Percentiles rank a stretch among this genome's conserved stretches.
Evolutionary conservation across 2,329 filamentous ascomycete species (phyloP).

Genomic region (Trichoderma polysporum): DNA sequence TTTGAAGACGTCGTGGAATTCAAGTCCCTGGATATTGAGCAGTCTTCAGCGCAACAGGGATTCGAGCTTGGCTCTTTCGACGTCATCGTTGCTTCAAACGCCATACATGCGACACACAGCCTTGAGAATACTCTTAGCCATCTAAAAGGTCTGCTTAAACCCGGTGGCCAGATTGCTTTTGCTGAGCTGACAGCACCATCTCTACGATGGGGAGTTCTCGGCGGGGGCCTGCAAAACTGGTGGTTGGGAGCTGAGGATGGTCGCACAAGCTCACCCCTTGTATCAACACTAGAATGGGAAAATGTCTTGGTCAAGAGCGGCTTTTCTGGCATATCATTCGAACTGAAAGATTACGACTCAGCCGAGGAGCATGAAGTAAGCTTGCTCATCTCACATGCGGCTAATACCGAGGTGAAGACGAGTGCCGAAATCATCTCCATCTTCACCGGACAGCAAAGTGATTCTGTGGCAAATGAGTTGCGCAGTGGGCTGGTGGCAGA

Average conservation of each 20-base stretch:
- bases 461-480: background rate
- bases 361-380: conserved; percentile 17
- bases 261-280: conserved; percentile 8
- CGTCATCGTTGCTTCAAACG: conserved; percentile 29
- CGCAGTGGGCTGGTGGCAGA: background rate
- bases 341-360: conserved; percentile 12
- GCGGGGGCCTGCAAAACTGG: conserved; percentile 4
- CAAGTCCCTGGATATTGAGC: conserved; percentile 29
- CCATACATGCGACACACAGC: conserved; percentile 17
- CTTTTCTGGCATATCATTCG: conserved; percentile 15
- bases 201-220: conserved; percentile 9
- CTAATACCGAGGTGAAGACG: background rate
- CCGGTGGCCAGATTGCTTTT: conserved; percentile 20
- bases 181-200: conserved; percentile 17
- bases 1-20: conserved; percentile 20
- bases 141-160: conserved; percentile 15
- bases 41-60: conserved; percentile 18
- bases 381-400: conserved; percentile 14
- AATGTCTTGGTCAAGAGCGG: background rate
- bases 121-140: conserved; percentile 1
- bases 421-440: background rate
- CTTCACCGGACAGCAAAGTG: background rate
- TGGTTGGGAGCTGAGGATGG: conserved; percentile 18
- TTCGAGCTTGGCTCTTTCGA: conserved; percentile 24
- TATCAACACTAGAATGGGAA: conserved; percentile 7